Conservation (phyloP, 768 basidiomycete genomes). For the Suillus lakei region DNA sequence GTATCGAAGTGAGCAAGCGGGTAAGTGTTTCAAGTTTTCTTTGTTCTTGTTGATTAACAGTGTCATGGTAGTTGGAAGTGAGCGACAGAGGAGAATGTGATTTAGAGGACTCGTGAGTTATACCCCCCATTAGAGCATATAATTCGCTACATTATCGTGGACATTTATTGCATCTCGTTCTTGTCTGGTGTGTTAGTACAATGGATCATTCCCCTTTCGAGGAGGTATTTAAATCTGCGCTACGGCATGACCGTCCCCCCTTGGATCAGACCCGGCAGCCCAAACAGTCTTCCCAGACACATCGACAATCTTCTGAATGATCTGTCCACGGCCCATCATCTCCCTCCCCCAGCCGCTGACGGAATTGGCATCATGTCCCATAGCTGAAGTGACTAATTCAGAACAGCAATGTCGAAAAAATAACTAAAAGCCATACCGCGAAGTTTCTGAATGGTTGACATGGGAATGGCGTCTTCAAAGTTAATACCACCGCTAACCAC, state of each 20-base stretch:
- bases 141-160: slow-evolving; percentile 7
- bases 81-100: slow-evolving; percentile 72
- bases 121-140: slow-evolving; percentile 9
- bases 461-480: slow-evolving; percentile 82
- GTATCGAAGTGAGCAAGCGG: slow-evolving; percentile 72
- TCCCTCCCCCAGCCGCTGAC: slow-evolving; percentile 63
- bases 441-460: slow-evolving; percentile 66
- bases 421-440: slow-evolving; percentile 52
- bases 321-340: slow-evolving; percentile 84
- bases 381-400: slow-evolving; percentile 48
- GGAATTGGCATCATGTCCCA: slow-evolving; percentile 85
- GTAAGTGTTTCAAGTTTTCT: slow-evolving; percentile 36
- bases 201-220: background rate
- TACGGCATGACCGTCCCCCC: slow-evolving; percentile 87
- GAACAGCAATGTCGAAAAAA: background rate
- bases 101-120: background rate
- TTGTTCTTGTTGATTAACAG: slow-evolving; percentile 7
- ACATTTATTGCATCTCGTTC: slow-evolving; percentile 5
- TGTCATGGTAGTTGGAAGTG: slow-evolving; percentile 54
- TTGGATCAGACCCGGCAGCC: slow-evolving; percentile 92
- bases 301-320: slow-evolving; percentile 82
- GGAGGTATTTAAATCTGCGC: slow-evolving; percentile 67
- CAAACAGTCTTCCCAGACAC: slow-evolving; percentile 77
- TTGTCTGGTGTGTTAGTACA: background rate
- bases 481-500: slow-evolving; percentile 81